Base-by-base conservation (phyloP, 768 basidiomycete genomes). In the Brasilioporus rufonigricans region DNA sequence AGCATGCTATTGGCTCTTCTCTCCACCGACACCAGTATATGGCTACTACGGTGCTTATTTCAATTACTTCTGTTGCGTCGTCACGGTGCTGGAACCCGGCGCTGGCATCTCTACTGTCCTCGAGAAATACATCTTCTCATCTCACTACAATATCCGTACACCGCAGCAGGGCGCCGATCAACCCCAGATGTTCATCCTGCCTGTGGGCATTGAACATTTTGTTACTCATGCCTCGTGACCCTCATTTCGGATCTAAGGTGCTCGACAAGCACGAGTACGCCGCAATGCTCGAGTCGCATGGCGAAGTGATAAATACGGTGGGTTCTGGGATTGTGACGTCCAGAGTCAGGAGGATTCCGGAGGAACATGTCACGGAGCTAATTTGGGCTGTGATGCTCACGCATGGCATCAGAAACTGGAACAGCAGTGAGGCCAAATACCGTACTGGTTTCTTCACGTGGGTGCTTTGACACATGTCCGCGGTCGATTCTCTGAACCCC, bases 381-480 rank as follows among this genome's bases (percentile, higher is more conserved):
- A 65, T 72, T 9, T 90, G 84, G 81, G 72, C 76, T 44, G 76
- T 75, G 48, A 71, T 71, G 0, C 62, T 87, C n/a, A 74, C 87
- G 50, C 90, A 84, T 58, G 85, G 79, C 0, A 72, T 86, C 24
- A 77, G 77, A 33, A 85, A 82, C 31, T 85, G 80, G 76, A 70
- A 73, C 4, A 64, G 62, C 35, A 52, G 53, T 23, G 59, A 59
- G 27, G 56, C 33, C 9, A 61, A 67, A 48, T 86, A 85, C 71
- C 77, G 78, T 44, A 83, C 83, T 1, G 85, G 89, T 60, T 88
- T 90, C 70, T 82, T 84, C 75, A 64, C 74, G 85, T 88, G 58
- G 59, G 85, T 74, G 12, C 48, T 59, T 21, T 19, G 11, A n/a
- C 9, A 23, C 24, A 33, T 27, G 27, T 18, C 10, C 23, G 23